A percentile compares a stretch with the other conserved stretches of the same genome.
These are phyloP conservation scores for Fusarium buharicum DNA, from an alignment of 2,329 filamentous ascomycete genomes.

Conservation along the genomic window DNA sequence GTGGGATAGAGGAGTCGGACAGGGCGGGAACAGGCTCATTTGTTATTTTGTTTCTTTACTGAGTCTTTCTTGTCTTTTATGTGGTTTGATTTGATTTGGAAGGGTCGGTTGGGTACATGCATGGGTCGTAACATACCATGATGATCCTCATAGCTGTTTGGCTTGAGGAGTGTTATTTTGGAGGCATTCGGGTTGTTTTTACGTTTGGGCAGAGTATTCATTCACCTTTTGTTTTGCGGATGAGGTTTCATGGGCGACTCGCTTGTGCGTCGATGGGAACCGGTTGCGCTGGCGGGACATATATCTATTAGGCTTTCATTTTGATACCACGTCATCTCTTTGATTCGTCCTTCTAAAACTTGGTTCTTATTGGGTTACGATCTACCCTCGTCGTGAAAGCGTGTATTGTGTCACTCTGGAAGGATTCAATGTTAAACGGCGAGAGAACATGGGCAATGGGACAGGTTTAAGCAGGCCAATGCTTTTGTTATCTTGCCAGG, in stretches of 20 bases:
- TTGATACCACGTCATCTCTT: constrained; percentile 47
- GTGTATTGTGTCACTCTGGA: neutral
- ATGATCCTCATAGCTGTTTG: constrained; percentile 33
- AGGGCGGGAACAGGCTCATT: constrained; percentile 36
- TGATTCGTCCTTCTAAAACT: constrained; percentile 36
- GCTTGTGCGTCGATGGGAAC: constrained; percentile 36
- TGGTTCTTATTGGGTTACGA: constrained; percentile 10
- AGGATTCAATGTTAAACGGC: neutral
- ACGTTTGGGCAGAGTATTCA: constrained; percentile 35
- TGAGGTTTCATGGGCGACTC: constrained; percentile 37
- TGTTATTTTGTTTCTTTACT: constrained; percentile 13
- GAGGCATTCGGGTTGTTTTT: constrained; percentile 33
- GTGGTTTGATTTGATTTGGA: constrained; percentile 21
- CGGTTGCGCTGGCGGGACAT: constrained; percentile 41
- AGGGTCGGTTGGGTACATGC: constrained; percentile 22
- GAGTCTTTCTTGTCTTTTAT: neutral
- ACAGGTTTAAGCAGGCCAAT: neutral
- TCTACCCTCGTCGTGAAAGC: constrained; percentile 10
- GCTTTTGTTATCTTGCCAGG: neutral
- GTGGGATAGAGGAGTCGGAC: constrained; percentile 55
- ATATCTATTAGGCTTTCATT: constrained; percentile 44
- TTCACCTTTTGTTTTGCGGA: constrained; percentile 26
- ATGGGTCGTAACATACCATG: constrained; percentile 35
- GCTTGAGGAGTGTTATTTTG: constrained; percentile 14
- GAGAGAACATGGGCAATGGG: neutral